phyloP scores from a whole-genome alignment of 2,329 filamentous ascomycete species.

The Claviceps maximensis region DNA sequence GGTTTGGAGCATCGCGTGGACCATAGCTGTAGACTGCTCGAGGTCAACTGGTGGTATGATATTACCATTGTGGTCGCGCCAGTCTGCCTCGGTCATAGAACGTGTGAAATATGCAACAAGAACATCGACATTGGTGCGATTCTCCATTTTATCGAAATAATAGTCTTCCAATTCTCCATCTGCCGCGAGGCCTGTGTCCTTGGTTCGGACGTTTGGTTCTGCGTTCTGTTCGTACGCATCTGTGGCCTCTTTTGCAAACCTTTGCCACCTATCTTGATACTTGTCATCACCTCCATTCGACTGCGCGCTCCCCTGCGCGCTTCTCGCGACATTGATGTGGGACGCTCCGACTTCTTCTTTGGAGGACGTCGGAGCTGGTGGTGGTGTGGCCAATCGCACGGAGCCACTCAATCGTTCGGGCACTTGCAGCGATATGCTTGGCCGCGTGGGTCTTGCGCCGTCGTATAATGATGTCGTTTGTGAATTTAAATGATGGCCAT shows the following conservation, averaged over 20 bases:
- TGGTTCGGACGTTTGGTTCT: neutral
- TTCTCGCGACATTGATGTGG: neutral
- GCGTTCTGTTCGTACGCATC: constrained; percentile 8
- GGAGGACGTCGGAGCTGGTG: constrained; percentile 22
- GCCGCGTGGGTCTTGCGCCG: constrained; percentile 17
- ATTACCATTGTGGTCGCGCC: constrained; percentile 35
- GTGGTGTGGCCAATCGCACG: constrained; percentile 49
- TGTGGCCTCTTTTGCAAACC: constrained; percentile 12
- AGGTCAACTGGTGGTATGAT: constrained; percentile 29
- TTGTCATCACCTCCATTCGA: neutral
- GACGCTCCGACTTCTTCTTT: constrained; percentile 26
- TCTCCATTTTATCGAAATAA: constrained; percentile 24
- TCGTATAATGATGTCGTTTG: constrained; percentile 4
- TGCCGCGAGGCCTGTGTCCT: constrained; percentile 1
- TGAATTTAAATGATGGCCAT: neutral
- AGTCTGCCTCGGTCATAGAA: constrained; percentile 34
- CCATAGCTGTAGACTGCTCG: constrained; percentile 41
- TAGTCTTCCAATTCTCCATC: constrained; percentile 13
- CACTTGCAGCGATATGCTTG: constrained; percentile 28
- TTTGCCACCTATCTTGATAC: constrained; percentile 8
- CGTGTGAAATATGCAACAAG: constrained; percentile 42
- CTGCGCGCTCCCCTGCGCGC: neutral
- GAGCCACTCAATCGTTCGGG: constrained; percentile 43
- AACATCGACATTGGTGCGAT: constrained; percentile 43
- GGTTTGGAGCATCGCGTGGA: constrained; percentile 38